These are phyloP conservation scores for Diaporthe australafricana DNA, from an alignment of 2,329 filamentous ascomycete species.

Conservation along the genomic window DNA sequence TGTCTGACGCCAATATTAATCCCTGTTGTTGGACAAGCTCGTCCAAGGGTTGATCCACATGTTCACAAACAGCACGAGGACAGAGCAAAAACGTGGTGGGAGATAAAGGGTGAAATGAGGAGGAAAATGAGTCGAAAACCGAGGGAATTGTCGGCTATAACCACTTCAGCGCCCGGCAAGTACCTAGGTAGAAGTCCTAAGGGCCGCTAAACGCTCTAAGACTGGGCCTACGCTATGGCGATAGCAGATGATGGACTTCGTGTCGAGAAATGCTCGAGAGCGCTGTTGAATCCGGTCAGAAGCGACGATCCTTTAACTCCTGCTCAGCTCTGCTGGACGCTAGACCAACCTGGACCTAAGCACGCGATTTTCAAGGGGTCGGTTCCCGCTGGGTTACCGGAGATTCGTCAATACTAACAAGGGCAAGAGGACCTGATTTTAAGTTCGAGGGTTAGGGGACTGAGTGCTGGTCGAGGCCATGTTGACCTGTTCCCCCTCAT, in stretches of 20 bases:
- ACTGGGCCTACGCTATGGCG: background rate
- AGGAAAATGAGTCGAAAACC: background rate
- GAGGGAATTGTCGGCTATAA: constrained; percentile 5
- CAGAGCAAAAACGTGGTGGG: background rate
- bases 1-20: background rate
- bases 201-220: background rate
- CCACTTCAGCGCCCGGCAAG: background rate
- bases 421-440: no score
- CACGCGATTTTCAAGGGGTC: background rate
- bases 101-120: no score
- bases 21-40: background rate
- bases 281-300: background rate
- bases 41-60: background rate
- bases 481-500: no score
- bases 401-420: no score
- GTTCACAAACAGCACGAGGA: background rate
- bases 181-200: background rate
- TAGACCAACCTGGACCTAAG: background rate
- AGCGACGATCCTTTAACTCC: background rate
- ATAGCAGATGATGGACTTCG: background rate
- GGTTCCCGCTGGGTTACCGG: no score
- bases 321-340: background rate
- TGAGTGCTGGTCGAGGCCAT: no score
- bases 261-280: background rate
- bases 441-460: background rate